Conservation (phyloP, 129 eudicot genomes). For the Lactuca sativa region DNA sequence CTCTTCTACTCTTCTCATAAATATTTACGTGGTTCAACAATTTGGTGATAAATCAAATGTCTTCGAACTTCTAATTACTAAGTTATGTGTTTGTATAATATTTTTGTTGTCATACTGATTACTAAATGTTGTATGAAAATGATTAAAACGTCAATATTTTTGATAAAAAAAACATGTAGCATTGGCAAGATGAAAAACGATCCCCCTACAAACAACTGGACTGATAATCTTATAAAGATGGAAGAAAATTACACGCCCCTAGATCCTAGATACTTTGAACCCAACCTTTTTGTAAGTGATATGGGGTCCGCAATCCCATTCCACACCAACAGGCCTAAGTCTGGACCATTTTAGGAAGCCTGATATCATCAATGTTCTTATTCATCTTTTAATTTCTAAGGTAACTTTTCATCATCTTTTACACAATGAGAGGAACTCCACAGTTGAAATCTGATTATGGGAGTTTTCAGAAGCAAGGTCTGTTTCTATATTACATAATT, state of each 20-base stretch:
- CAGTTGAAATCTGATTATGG: conserved; percentile 18
- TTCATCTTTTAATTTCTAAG: conserved; percentile 21
- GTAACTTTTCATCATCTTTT: conserved; percentile 24
- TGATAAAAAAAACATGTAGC: not conserved
- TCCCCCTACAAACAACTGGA: not conserved
- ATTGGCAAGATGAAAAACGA: not conserved
- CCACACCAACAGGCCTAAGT: not conserved
- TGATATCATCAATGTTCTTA: not conserved
- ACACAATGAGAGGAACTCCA: conserved; percentile 20
- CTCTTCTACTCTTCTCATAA: conserved; percentile 23
- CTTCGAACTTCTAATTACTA: not conserved
- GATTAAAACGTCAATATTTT: not conserved
- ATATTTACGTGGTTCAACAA: not conserved
- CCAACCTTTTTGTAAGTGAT: not conserved
- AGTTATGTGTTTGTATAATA: too few species aligned
- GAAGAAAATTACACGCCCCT: too few species aligned
- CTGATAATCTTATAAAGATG: too few species aligned
- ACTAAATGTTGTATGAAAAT: too few species aligned
- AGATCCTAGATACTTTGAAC: not conserved
- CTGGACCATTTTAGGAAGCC: not conserved
- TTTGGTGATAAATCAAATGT: not conserved
- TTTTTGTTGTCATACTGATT: too few species aligned
- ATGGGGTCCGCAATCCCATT: not conserved
- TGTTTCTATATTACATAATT: conserved; percentile 6
- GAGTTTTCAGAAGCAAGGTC: conserved; percentile 24